phyloP scores from a whole-genome alignment of 495 filamentous ascomycete genomes.

The Podospora comata region DNA sequence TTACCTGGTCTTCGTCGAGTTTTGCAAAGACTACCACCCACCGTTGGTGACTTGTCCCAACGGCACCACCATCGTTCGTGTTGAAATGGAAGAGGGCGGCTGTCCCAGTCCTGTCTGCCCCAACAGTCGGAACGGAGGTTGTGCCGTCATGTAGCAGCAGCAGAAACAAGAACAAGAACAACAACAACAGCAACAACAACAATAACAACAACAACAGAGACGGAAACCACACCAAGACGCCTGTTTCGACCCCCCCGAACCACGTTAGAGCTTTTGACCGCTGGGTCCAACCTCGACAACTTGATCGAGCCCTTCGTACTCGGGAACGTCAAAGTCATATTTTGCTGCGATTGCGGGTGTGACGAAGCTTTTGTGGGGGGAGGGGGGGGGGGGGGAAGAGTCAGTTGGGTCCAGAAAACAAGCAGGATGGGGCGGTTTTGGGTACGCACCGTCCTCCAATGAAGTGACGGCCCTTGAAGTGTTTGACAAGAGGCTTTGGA shows the following conservation, averaged over 20 bases:
- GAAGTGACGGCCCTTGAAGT: conserved; percentile 83
- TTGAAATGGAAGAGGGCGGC: conserved; percentile 46
- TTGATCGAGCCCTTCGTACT: conserved; percentile 87
- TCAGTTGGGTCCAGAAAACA: conserved; percentile 20
- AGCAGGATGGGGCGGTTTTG: not conserved
- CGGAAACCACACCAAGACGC: too few relatives aligned
- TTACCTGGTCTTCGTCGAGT: conserved; percentile 50
- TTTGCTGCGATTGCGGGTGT: conserved; percentile 74
- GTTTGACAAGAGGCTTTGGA: conserved; percentile 86
- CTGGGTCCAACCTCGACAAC: conserved; percentile 69
- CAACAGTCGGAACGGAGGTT: conserved; percentile 48
- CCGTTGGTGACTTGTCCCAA: conserved; percentile 41
- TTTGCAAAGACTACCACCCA: conserved; percentile 46
- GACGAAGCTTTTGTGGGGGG: conserved; percentile 62
- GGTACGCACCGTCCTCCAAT: conserved; percentile 66
- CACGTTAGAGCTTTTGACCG: conserved; percentile 54
- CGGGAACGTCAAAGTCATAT: conserved; percentile 78
- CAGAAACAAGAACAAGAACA: too few relatives aligned
- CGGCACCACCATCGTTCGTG: conserved; percentile 33
- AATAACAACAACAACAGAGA: too few relatives aligned
- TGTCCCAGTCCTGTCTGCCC: conserved; percentile 50
- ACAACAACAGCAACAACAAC: too few relatives aligned
- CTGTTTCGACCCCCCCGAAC: too few relatives aligned
- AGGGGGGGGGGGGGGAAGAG: conserved; percentile 1
- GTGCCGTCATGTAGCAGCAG: conserved; percentile 40